A percentile compares a stretch with the other conserved stretches of the same genome.
Evolutionary conservation across 179 eudicot genomes (phyloP).

Genomic region (Beta corolliflora): DNA sequence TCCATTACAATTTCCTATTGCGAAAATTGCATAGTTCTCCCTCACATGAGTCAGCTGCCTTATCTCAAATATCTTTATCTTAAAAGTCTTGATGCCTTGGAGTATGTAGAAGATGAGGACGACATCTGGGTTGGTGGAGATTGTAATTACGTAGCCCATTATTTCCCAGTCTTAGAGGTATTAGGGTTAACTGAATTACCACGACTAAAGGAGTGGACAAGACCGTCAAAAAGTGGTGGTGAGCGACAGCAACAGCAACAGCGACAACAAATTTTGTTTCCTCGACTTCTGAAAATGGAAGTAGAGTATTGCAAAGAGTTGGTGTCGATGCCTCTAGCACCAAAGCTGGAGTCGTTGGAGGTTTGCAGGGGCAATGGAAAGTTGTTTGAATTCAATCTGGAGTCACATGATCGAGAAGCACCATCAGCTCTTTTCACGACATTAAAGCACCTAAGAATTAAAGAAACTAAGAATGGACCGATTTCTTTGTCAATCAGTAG

Average conservation of each 20-base stretch:
- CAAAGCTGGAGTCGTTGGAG: background rate
- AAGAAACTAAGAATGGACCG: no score
- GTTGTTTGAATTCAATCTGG: no score
- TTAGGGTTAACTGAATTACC: background rate
- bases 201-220: slow-evolving; percentile 8
- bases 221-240: background rate
- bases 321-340: slow-evolving; percentile 19
- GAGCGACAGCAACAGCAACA: no score
- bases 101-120: slow-evolving; percentile 14
- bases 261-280: background rate
- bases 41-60: slow-evolving; percentile 8
- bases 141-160: background rate
- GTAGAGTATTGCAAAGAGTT: background rate
- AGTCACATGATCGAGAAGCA: no score
- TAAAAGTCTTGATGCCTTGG: background rate
- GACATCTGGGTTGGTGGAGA: background rate
- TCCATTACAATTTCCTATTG: background rate
- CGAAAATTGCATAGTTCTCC: slow-evolving; percentile 11
- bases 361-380: no score
- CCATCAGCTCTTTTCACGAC: no score
- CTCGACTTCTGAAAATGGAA: background rate
- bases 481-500: no score
- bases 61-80: background rate
- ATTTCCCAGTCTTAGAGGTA: slow-evolving; percentile 1
- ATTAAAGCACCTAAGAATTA: no score